Evolutionary conservation across 345 rosid genomes (phyloP).

Genomic region (Eucalyptus microcorys): DNA sequence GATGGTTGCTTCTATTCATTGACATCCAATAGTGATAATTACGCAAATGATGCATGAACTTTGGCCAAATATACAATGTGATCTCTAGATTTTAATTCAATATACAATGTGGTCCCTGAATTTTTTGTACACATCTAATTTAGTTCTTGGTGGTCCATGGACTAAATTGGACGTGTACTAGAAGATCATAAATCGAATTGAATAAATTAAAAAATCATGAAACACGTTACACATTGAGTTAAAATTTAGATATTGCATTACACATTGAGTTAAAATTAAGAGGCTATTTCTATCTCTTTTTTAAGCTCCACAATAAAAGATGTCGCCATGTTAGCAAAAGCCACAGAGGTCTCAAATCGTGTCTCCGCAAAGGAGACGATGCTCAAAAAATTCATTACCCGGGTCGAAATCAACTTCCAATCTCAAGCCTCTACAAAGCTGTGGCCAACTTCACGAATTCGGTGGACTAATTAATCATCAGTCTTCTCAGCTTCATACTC

Average conservation of each 20-base stretch:
- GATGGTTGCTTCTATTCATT: not conserved
- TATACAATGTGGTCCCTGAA: fast-evolving
- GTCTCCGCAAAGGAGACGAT: not conserved
- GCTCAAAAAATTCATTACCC: not conserved
- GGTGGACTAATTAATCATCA: not conserved
- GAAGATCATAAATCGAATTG: fast-evolving
- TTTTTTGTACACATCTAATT: not conserved
- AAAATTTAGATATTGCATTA: too few relatives aligned
- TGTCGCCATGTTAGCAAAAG: not conserved
- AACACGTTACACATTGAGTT: too few relatives aligned
- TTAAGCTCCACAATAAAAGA: not conserved
- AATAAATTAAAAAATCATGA: too few relatives aligned
- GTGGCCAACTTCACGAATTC: not conserved
- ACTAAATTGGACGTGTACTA: not conserved
- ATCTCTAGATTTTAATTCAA: too few relatives aligned
- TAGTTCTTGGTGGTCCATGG: not conserved
- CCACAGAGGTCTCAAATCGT: not conserved
- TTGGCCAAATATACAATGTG: too few relatives aligned
- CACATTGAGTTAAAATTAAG: too few relatives aligned
- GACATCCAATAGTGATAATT: not conserved
- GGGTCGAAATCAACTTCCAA: not conserved
- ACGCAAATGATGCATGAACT: too few relatives aligned
- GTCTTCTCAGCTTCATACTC: not conserved
- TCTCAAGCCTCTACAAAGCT: not conserved
- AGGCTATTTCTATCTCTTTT: not conserved